Evolutionary conservation across 495 filamentous ascomycete species (phyloP).

Genomic region (Neurospora sp.): DNA sequence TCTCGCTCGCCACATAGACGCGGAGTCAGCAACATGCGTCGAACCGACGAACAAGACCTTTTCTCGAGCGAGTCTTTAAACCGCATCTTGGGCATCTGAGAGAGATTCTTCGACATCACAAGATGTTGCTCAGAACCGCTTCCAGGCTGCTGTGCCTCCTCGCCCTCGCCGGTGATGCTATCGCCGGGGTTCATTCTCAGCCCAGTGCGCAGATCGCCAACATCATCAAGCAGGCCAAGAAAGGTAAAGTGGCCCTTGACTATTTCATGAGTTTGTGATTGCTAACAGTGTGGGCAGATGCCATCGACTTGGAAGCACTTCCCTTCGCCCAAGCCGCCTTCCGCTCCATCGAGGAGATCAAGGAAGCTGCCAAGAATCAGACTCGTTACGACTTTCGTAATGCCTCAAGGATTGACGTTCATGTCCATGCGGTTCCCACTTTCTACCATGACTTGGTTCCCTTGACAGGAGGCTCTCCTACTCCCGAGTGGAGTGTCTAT

Average conservation of each 20-base stretch:
- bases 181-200: neutral
- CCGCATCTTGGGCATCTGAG: neutral
- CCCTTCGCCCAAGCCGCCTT: conserved; percentile 6
- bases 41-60: neutral
- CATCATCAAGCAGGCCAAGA: neutral
- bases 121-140: neutral
- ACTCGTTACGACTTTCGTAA: neutral
- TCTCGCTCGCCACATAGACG: neutral
- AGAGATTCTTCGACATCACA: neutral
- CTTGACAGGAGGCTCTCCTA: neutral
- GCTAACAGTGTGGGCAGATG: neutral
- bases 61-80: neutral
- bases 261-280: too few relatives aligned
- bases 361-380: neutral
- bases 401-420: neutral
- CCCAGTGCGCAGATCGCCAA: neutral
- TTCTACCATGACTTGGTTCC: neutral
- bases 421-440: neutral
- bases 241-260: too few relatives aligned
- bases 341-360: conserved; percentile 1
- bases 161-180: neutral
- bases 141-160: neutral
- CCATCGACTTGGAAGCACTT: neutral
- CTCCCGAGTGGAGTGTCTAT: neutral
- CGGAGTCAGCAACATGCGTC: neutral